Evolutionary conservation across 176 grass and related monocot species (phyloP).

Genomic region (Triticum urartu): DNA sequence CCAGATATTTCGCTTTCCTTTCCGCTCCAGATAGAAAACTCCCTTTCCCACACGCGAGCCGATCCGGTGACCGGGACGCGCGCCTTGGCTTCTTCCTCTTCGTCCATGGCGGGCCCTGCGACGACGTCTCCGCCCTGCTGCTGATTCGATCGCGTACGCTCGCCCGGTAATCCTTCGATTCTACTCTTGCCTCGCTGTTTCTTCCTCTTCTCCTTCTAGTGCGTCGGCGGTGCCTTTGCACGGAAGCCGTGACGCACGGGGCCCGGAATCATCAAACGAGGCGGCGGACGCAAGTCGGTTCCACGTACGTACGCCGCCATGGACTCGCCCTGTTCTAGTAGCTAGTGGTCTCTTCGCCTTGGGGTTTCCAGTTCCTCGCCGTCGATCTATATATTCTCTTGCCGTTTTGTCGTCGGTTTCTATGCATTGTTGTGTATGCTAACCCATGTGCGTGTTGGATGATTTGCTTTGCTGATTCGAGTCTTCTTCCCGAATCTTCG

Average conservation of each 20-base stretch:
- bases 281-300: background rate
- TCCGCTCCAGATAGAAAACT: background rate
- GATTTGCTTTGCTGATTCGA: background rate
- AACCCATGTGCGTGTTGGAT: background rate
- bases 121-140: constrained; percentile 6
- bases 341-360: background rate
- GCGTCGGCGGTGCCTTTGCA: background rate
- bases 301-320: background rate
- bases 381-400: background rate
- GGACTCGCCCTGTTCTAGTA: background rate
- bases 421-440: background rate
- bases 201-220: background rate
- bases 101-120: background rate
- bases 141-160: background rate
- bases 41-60: background rate
- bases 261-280: background rate
- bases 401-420: background rate
- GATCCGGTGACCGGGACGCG: background rate
- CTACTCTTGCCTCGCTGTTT: background rate
- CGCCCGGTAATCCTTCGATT: background rate
- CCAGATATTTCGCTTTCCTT: background rate
- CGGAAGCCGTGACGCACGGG: background rate
- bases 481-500: background rate
- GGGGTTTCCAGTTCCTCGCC: background rate
- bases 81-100: background rate